Evolutionary conservation across 1,284 basidiomycete genomes (phyloP), one percentile per base, ranked within the genome.

Genomic region (Ustilago cynodontis): DNA sequence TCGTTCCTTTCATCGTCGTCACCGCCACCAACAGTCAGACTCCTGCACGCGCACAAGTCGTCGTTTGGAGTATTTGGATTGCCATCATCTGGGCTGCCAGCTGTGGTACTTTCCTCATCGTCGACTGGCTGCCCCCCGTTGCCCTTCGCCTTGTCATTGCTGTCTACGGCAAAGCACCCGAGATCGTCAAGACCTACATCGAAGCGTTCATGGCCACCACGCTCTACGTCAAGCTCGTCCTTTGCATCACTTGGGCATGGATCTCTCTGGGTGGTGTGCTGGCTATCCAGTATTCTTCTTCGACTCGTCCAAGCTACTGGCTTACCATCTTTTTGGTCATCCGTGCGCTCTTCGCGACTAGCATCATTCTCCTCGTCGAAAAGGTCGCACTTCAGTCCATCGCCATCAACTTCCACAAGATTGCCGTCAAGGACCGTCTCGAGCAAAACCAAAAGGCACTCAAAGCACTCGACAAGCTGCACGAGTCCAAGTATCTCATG

Each of bases 241-340:
- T 84, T 37, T 82, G 80, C 66, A 71, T 81, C 59, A 72, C 82
- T 20, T 85, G 83, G 83, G 81, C 83, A 6, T 85, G 83, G 83
- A 83, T 82, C 65, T 81, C 80, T 55, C 71, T 85, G 18, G 74
- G 83, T 22, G 82, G 81, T n/a, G 66, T 80, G 2, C 28, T 83
- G 5, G 73, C 78, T 7, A 74, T 82, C 39, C 55, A 69, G 29
- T 82, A 65, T 53, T 58, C 53, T 9, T 65, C 63, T 24, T 39
- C 49, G 10, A 50, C n/a, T 13, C 72, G 76, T 2, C 83, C 79
- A 1, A 5, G 22, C 20, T 84, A 84, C 66, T 84, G 78, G 59
- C 67, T 64, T 16, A 80, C 62, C 53, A 58, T 84, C 53, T 71
- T 80, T 58, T 60, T 65, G 11, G 65, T 78, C 33, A 61, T 85